phyloP scores from a whole-genome alignment of 257 asterid species.

The Capsicum rhomboideum region DNA sequence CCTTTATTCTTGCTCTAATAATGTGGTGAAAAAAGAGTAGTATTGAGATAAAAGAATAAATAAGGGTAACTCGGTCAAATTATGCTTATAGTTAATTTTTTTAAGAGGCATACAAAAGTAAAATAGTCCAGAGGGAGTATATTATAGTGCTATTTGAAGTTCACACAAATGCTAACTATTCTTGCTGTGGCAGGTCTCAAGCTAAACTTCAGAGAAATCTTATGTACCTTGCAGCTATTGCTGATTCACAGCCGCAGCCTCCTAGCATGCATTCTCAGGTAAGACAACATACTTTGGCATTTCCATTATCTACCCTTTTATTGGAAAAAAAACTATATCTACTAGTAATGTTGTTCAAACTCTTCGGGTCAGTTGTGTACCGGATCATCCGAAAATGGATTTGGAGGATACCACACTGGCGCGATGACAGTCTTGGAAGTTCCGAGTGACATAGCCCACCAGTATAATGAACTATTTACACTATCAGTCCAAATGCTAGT shows the following conservation, averaged over 20 bases:
- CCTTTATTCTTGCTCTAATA: background rate
- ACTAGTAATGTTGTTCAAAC: too few species aligned
- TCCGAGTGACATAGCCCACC: too few species aligned
- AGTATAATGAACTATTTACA: too few species aligned
- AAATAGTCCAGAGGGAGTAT: background rate
- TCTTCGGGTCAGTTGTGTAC: too few species aligned
- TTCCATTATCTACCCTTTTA: background rate
- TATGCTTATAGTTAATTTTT: background rate
- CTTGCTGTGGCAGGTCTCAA: constrained; percentile 46
- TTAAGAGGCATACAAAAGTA: background rate
- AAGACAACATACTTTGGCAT: background rate
- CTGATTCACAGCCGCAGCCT: constrained; percentile 95
- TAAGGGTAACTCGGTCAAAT: too few species aligned
- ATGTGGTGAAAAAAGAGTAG: too few species aligned
- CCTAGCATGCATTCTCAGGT: constrained; percentile 90
- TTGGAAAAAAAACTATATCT: too few species aligned
- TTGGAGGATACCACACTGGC: too few species aligned
- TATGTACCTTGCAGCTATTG: constrained; percentile 97
- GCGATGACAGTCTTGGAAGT: too few species aligned
- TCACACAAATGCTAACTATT: background rate
- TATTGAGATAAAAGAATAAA: too few species aligned
- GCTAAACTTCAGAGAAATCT: constrained; percentile 85
- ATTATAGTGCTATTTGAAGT: background rate
- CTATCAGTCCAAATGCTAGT: too few species aligned
- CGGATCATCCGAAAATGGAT: too few species aligned